A percentile compares a stretch with the other conserved stretches of the same genome.
phyloP scores from a whole-genome alignment of 2,329 filamentous ascomycete species.

The Dothidotthia symphoricarpi region DNA sequence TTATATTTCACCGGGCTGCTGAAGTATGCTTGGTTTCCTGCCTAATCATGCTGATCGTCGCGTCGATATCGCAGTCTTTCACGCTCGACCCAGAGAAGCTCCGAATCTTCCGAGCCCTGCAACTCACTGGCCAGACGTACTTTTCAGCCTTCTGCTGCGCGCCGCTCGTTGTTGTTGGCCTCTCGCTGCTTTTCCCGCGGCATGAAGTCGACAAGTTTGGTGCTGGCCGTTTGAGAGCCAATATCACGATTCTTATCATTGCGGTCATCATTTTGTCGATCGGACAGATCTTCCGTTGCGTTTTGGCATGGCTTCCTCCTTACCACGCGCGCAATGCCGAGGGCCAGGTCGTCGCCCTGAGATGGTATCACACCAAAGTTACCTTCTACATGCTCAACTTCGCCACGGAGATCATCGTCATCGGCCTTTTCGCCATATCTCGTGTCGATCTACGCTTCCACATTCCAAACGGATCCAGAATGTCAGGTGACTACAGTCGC shows the following conservation, averaged over 20 bases:
- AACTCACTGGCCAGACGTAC: constrained; percentile 62
- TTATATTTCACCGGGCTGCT: constrained; percentile 50
- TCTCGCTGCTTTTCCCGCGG: constrained; percentile 51
- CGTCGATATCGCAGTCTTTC: constrained; percentile 65
- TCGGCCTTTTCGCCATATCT: constrained; percentile 63
- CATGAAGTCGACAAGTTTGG: constrained; percentile 60
- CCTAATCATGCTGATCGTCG: constrained; percentile 65
- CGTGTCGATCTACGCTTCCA: constrained; percentile 77
- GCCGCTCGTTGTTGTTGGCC: constrained; percentile 57
- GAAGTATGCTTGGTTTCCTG: constrained; percentile 56
- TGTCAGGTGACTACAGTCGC: constrained; percentile 33
- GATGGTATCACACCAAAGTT: constrained; percentile 70
- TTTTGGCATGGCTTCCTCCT: constrained; percentile 54
- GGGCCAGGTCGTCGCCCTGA: constrained; percentile 30
- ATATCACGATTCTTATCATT: constrained; percentile 63
- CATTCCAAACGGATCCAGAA: constrained; percentile 67
- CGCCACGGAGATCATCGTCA: constrained; percentile 67
- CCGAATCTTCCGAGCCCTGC: constrained; percentile 59
- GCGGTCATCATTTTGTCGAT: constrained; percentile 60
- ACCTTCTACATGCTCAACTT: constrained; percentile 83
- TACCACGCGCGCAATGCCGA: constrained; percentile 51
- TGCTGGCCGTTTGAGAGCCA: constrained; percentile 63
- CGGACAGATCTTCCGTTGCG: constrained; percentile 68
- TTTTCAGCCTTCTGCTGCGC: constrained; percentile 66
- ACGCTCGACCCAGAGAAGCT: constrained; percentile 57